Conservation (phyloP, 2,329 filamentous ascomycete genomes). For the Acrocalymma vagum region DNA sequence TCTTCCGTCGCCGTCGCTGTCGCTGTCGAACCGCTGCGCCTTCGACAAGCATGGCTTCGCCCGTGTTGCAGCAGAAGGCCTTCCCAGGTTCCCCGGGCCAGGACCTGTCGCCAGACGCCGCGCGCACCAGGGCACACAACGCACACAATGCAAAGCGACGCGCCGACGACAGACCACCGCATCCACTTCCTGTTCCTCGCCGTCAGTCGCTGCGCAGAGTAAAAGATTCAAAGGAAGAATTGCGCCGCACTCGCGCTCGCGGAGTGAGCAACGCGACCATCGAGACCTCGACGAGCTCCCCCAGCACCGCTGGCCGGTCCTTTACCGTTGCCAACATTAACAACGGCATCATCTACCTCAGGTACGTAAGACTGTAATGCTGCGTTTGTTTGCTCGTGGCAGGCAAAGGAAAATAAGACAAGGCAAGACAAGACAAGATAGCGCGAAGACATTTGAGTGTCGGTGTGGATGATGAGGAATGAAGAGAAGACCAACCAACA, state of each 20-base stretch:
- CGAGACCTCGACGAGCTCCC: conserved; percentile 33
- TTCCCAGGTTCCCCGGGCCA: conserved; percentile 34
- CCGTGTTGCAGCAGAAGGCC: conserved; percentile 41
- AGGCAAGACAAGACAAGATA: too few relatives aligned
- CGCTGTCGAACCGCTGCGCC: conserved; percentile 25
- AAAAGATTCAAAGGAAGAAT: conserved; percentile 48
- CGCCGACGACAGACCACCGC: conserved; percentile 29
- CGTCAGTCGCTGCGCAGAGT: conserved; percentile 40
- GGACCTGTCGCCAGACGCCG: conserved; percentile 34
- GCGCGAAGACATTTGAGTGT: too few relatives aligned
- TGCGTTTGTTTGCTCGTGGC: too few relatives aligned
- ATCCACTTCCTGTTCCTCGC: conserved; percentile 24
- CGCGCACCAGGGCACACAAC: conserved; percentile 35
- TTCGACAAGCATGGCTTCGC: conserved; percentile 44
- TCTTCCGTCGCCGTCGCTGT: conserved; percentile 17
- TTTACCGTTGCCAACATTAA: conserved; percentile 59
- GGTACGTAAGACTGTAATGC: too few relatives aligned
- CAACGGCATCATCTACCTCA: conserved; percentile 58
- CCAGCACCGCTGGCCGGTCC: conserved; percentile 44
- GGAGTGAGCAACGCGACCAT: conserved; percentile 42
- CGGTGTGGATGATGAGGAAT: too few relatives aligned
- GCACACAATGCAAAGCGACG: conserved; percentile 37
- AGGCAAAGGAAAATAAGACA: background rate
- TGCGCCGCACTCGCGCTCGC: conserved; percentile 40
- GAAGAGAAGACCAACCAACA: too few relatives aligned